Evolutionary conservation across 2,329 filamentous ascomycete genomes (phyloP), one percentile per base, ranked within the genome.

Genomic region (Cytospora piceae): DNA sequence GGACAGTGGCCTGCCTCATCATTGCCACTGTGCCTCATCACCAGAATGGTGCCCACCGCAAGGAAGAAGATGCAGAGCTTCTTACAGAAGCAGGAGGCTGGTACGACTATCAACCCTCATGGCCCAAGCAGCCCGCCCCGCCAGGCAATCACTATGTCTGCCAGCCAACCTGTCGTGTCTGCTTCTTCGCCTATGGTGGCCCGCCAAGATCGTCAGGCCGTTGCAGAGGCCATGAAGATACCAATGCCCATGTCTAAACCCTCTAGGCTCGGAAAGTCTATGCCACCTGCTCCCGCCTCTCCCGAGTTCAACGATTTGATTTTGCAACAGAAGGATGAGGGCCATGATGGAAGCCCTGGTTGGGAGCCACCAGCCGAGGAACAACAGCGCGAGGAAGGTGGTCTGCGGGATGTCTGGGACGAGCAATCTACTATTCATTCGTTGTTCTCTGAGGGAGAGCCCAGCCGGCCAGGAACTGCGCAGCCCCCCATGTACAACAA

Each of bases 41-140:
- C 39, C 12, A 73, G 66, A 29, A 74, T 75, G 73, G 73, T 74
- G 70, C 73, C 73, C 55, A 72, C 71, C 27, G 71, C 73, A 42
- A 73, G 71, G 62, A 73, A 72, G 66, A 74, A 73, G 69, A 64
- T 75, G 49, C 71, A 80, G 75, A 77, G 76, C 75, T 73, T 73
- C 58, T 51, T 67, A n/a, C 58, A 66, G 24, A 62, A 63, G 51
- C 56, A 61, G 39, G 67, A 68, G 15, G 37, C n/a, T 15, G 29
- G 51, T 24, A n/a, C 61, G 17, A 24, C 56, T 7, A 61, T 61
- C 58, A 63, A 59, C 17, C 54, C 61, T 51, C 64, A 63, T 46
- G 65, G 66, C 4, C 68, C 68, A 20, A 57, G 61, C 60, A 70
- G 68, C 34, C 71, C 71, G 29, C 55, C 66, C 37, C 56, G 61